Evolutionary conservation across 2,329 filamentous ascomycete species (phyloP).

Genomic region (Scytalidium sp.): DNA sequence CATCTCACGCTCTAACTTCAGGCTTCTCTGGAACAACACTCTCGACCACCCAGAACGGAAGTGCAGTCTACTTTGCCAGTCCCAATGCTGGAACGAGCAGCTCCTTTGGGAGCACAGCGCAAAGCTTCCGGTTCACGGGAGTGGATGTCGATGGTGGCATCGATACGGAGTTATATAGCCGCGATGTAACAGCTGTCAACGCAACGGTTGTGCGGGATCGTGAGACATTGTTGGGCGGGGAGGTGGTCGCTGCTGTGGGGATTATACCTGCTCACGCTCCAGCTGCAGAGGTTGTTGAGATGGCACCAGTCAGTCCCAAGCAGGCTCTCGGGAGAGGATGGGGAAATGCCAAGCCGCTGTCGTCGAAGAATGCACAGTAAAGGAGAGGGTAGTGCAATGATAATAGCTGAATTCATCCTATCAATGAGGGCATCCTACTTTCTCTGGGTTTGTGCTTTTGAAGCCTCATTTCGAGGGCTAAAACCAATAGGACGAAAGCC

Average conservation of each 20-base stretch:
- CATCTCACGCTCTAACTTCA: constrained; percentile 15
- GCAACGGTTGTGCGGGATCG: constrained; percentile 47
- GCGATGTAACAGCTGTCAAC: constrained; percentile 54
- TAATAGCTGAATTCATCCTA: too few relatives aligned
- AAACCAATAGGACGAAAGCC: too few relatives aligned
- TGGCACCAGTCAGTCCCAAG: constrained; percentile 26
- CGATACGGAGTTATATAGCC: constrained; percentile 49
- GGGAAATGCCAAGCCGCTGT: constrained; percentile 18
- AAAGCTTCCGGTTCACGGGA: constrained; percentile 51
- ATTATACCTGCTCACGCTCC: constrained; percentile 1
- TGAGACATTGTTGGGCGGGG: constrained; percentile 33
- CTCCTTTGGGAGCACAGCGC: constrained; percentile 53
- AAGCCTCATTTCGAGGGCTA: too few relatives aligned
- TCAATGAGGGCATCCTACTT: too few relatives aligned
- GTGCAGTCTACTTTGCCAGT: constrained; percentile 50
- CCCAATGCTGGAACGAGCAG: constrained; percentile 43
- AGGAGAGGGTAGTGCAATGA: not conserved
- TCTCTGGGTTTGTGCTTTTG: too few relatives aligned
- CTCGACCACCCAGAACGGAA: constrained; percentile 54
- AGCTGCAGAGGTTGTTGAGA: constrained; percentile 8
- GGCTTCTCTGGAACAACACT: constrained; percentile 37
- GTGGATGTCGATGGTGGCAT: constrained; percentile 31
- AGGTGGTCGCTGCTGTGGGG: constrained; percentile 12
- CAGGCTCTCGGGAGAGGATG: constrained; percentile 32
- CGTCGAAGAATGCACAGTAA: not conserved